Evolutionary conservation across 345 rosid genomes (phyloP).

Genomic region (Hibiscus syriacus): DNA sequence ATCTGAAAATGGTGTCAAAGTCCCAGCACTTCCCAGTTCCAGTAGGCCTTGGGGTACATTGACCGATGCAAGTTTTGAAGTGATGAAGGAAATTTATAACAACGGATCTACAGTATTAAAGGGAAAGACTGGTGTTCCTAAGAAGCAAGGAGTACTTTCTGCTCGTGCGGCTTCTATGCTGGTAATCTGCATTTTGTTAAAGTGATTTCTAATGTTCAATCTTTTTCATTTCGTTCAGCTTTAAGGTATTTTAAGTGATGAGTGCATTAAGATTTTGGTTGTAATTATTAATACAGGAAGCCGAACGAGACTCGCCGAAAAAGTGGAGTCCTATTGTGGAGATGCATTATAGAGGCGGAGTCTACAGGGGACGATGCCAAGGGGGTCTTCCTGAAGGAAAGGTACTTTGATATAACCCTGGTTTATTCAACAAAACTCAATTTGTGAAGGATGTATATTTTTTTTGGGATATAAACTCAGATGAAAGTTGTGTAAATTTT

Average conservation of each 20-base stretch:
- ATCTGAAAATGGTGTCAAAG: constrained; percentile 33
- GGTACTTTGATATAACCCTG: constrained; percentile 31
- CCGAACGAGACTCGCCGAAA: constrained; percentile 75
- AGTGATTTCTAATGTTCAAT: background rate
- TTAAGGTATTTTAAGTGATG: background rate
- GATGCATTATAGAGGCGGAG: constrained; percentile 91
- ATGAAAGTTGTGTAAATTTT: constrained; percentile 9
- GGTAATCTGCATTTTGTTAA: constrained; percentile 41
- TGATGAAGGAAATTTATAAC: constrained; percentile 44
- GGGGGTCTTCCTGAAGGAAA: constrained; percentile 99
- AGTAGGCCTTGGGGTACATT: constrained; percentile 31
- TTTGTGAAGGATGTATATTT: constrained; percentile 12
- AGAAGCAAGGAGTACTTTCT: constrained; percentile 72
- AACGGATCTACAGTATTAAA: constrained; percentile 48
- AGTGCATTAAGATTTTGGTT: background rate
- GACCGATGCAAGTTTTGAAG: constrained; percentile 41
- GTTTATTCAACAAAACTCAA: constrained; percentile 5
- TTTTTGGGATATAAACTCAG: constrained; percentile 5
- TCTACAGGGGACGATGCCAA: constrained; percentile 77
- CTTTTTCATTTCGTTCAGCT: background rate
- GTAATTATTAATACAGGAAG: constrained; percentile 46
- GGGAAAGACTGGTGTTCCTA: constrained; percentile 48
- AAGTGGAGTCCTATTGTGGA: constrained; percentile 77
- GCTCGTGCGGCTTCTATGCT: constrained; percentile 93
- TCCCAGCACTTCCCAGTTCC: constrained; percentile 25